A percentile compares a stretch with the other conserved stretches of the same genome.
Evolutionary conservation across 495 filamentous ascomycete genomes (phyloP).

Genomic region (Neurospora sp.): DNA sequence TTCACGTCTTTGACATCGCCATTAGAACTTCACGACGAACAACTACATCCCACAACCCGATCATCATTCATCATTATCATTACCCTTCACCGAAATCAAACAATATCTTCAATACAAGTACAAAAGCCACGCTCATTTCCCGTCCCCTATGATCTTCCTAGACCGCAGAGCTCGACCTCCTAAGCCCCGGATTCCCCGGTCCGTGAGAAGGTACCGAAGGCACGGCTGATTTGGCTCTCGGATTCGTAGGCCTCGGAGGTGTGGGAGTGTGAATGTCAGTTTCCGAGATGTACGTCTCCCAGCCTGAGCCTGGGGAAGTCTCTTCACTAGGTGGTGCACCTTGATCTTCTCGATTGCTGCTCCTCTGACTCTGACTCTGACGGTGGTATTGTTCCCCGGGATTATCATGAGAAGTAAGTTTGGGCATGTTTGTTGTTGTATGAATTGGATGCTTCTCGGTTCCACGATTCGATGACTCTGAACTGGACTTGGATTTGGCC

Average conservation of each 20-base stretch:
- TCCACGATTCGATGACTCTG: neutral
- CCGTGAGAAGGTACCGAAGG: neutral
- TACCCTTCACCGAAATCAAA: neutral
- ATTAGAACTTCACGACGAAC: neutral
- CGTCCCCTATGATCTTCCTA: neutral
- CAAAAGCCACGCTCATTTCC: neutral
- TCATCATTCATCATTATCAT: neutral
- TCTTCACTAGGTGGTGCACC: neutral
- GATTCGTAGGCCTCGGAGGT: neutral
- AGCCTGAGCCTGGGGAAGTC: neutral
- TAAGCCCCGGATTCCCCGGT: neutral
- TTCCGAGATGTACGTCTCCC: constrained; percentile 2
- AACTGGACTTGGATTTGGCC: neutral
- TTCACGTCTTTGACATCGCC: neutral
- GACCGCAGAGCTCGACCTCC: neutral
- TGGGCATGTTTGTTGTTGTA: neutral
- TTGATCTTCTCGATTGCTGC: neutral
- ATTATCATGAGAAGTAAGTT: neutral
- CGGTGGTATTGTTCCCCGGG: neutral
- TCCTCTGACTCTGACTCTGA: neutral
- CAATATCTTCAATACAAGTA: neutral
- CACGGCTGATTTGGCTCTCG: neutral
- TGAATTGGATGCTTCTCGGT: neutral
- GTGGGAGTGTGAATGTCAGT: neutral
- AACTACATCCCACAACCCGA: neutral